phyloP scores from a whole-genome alignment of 352 stramenopile genomes.

The Phytophthora colocasiae region DNA sequence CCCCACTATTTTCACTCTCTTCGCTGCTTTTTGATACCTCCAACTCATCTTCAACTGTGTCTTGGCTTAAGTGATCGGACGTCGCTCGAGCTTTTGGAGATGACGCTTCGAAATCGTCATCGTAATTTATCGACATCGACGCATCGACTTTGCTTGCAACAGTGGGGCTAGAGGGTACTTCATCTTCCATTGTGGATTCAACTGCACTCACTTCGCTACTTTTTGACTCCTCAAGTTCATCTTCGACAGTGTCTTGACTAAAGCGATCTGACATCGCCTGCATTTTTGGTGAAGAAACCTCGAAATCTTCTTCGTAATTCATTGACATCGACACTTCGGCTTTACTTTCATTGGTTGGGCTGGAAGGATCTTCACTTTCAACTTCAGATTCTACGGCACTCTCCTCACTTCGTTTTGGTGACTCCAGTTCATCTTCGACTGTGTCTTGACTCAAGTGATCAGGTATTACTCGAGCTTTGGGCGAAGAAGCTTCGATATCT shows the following conservation, averaged over 20 bases:
- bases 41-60: background rate
- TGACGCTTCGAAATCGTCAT: conserved; percentile 56
- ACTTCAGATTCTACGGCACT: conserved; percentile 19
- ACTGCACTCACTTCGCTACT: background rate
- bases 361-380: conserved; percentile 14
- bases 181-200: conserved; percentile 22
- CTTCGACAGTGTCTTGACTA: background rate
- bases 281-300: conserved; percentile 33
- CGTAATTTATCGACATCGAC: conserved; percentile 37
- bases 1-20: background rate
- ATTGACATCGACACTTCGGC: conserved; percentile 23
- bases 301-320: conserved; percentile 61
- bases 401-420: no score
- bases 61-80: background rate
- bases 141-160: conserved; percentile 8
- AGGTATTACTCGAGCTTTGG: conserved; percentile 9
- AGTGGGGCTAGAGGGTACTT: conserved; percentile 7
- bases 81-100: conserved; percentile 18
- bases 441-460: background rate
- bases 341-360: conserved; percentile 2
- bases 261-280: background rate
- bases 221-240: background rate
- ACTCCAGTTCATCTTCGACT: background rate
- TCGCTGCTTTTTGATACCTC: background rate
- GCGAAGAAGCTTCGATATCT: conserved; percentile 47